Conservation (phyloP, 805 yeast genomes). For the Metschnikowia picachoensis region DNA sequence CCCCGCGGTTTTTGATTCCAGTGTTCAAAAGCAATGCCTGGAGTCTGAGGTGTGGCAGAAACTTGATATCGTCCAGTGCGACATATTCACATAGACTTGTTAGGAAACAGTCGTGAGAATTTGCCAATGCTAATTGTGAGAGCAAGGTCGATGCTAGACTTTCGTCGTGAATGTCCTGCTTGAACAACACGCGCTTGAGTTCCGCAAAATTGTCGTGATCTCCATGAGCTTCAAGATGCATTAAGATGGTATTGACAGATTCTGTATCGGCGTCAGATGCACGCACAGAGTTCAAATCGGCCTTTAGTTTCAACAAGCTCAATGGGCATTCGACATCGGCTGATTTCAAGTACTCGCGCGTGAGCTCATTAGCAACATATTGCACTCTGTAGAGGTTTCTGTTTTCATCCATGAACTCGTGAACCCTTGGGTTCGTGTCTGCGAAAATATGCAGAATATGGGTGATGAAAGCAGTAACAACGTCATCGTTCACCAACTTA, state of each 20-base stretch:
- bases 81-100: constrained; percentile 19
- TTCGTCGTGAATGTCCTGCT: constrained; percentile 24
- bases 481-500: constrained; percentile 19
- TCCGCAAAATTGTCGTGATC: constrained; percentile 1
- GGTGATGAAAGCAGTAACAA: constrained; percentile 19
- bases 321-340: constrained; percentile 10
- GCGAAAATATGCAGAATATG: constrained; percentile 29
- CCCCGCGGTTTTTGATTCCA: too few species aligned
- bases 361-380: neutral
- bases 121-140: neutral
- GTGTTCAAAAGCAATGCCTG: constrained; percentile 14
- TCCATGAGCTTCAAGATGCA: constrained; percentile 8
- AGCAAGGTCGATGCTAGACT: constrained; percentile 20
- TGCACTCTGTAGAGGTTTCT: constrained; percentile 20
- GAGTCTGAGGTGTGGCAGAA: constrained; percentile 19
- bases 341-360: neutral
- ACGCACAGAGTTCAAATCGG: constrained; percentile 21
- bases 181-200: constrained; percentile 14
- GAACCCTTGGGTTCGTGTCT: constrained; percentile 28
- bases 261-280: constrained; percentile 7
- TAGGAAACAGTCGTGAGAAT: neutral
- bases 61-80: constrained; percentile 21
- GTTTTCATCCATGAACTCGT: constrained; percentile 33
- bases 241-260: constrained; percentile 8
- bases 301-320: constrained; percentile 20